Conservation (phyloP, 805 yeast species). For the Pichia occidentalis region DNA sequence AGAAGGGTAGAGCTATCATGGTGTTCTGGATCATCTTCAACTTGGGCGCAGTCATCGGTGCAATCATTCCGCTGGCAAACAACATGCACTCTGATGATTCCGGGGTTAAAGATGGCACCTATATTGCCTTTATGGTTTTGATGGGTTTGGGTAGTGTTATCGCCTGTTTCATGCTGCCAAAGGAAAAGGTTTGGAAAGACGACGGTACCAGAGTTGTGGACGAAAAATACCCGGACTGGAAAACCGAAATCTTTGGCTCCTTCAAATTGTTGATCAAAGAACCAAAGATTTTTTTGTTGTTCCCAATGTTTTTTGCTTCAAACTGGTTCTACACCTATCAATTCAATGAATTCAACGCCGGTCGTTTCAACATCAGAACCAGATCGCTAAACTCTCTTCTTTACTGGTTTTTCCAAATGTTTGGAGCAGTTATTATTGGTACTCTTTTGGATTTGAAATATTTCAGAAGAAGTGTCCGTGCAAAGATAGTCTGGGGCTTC, state of each 20-base stretch:
- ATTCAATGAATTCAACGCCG: constrained; percentile 51
- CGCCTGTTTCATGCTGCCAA: constrained; percentile 43
- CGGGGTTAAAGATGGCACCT: constrained; percentile 41
- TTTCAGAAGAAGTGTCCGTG: constrained; percentile 40
- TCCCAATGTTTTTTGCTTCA: constrained; percentile 59
- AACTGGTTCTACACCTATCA: constrained; percentile 66
- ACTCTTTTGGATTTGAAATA: constrained; percentile 38
- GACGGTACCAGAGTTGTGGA: constrained; percentile 45
- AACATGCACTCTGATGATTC: constrained; percentile 35
- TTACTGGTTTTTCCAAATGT: constrained; percentile 56
- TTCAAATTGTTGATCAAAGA: constrained; percentile 20
- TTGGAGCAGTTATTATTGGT: constrained; percentile 49
- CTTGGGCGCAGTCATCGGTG: constrained; percentile 56
- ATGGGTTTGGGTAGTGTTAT: constrained; percentile 42
- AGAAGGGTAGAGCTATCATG: constrained; percentile 48
- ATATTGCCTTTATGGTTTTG: constrained; percentile 46
- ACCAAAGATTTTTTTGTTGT: constrained; percentile 37
- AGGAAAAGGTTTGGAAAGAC: constrained; percentile 40
- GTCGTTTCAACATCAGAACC: constrained; percentile 50
- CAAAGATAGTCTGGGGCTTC: constrained; percentile 38
- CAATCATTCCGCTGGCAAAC: constrained; percentile 50
- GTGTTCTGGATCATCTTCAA: constrained; percentile 57
- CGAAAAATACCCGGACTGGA: constrained; percentile 39
- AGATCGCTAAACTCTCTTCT: constrained; percentile 55
- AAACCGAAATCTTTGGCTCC: constrained; percentile 31